phyloP scores from a whole-genome alignment of 441 rosid species.

The Populus hybrid region DNA sequence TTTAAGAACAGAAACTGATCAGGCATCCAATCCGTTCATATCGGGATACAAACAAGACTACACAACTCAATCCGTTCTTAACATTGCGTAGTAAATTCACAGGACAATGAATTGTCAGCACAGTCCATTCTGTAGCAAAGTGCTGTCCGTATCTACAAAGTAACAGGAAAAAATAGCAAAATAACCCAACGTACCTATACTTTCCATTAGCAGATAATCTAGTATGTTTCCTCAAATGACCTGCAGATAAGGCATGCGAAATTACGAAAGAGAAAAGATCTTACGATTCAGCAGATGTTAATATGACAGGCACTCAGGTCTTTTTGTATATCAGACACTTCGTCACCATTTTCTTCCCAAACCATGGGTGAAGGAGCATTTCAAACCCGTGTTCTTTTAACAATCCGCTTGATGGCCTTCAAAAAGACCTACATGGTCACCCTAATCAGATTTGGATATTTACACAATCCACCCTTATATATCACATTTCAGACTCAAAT shows the following conservation, averaged over 20 bases:
- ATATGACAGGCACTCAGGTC: conserved; percentile 19
- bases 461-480: conserved; percentile 7
- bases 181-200: conserved; percentile 38
- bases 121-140: conserved; percentile 8
- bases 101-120: neutral
- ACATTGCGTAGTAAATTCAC: neutral
- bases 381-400: neutral
- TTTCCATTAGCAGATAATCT: conserved; percentile 44
- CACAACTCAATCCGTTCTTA: neutral
- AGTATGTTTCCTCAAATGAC: conserved; percentile 34
- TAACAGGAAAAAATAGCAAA: conserved; percentile 7
- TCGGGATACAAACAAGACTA: neutral
- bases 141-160: conserved; percentile 7
- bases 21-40: neutral
- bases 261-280: conserved; percentile 20
- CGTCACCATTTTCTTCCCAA: neutral
- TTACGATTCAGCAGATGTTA: conserved; percentile 19
- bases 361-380: neutral
- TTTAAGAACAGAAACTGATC: neutral
- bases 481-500: conserved; percentile 2
- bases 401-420: conserved; percentile 1
- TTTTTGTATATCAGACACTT: neutral
- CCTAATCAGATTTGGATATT: neutral
- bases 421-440: neutral
- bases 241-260: conserved; percentile 51